phyloP scores from a whole-genome alignment of 257 asterid species.

The Linderniella brevidens region DNA sequence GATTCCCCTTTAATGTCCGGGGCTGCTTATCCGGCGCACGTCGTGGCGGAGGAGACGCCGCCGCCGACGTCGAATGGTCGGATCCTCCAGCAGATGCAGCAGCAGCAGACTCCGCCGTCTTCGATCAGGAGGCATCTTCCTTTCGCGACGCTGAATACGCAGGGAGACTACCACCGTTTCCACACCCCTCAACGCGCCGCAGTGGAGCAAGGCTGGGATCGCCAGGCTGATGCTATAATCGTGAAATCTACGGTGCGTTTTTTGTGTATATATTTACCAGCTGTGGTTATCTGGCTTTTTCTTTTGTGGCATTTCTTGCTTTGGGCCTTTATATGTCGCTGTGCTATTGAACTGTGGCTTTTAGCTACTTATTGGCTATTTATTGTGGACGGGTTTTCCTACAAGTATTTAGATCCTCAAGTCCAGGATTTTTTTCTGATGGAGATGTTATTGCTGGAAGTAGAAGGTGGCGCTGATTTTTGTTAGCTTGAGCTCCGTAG shows the following conservation, averaged over 20 bases:
- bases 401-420: no score
- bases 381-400: background rate
- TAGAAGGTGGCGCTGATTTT: no score
- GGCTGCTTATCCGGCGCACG: no score
- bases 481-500: no score
- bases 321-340: slow-evolving; percentile 1
- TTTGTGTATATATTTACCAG: no score
- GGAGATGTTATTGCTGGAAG: no score
- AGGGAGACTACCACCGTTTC: slow-evolving; percentile 64
- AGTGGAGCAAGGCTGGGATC: slow-evolving; percentile 21
- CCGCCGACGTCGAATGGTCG: no score
- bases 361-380: slow-evolving; percentile 6
- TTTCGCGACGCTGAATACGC: no score
- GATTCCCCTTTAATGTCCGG: background rate
- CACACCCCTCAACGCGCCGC: slow-evolving; percentile 30
- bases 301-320: slow-evolving; percentile 5
- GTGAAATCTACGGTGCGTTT: slow-evolving; percentile 63
- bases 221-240: slow-evolving; percentile 44
- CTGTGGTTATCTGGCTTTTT: background rate
- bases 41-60: background rate
- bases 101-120: no score
- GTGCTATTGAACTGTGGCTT: slow-evolving; percentile 12
- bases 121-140: no score
- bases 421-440: no score
- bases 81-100: no score